Conservation (phyloP, 2,329 filamentous ascomycete species). For the Aspergillus novoparasiticus region DNA sequence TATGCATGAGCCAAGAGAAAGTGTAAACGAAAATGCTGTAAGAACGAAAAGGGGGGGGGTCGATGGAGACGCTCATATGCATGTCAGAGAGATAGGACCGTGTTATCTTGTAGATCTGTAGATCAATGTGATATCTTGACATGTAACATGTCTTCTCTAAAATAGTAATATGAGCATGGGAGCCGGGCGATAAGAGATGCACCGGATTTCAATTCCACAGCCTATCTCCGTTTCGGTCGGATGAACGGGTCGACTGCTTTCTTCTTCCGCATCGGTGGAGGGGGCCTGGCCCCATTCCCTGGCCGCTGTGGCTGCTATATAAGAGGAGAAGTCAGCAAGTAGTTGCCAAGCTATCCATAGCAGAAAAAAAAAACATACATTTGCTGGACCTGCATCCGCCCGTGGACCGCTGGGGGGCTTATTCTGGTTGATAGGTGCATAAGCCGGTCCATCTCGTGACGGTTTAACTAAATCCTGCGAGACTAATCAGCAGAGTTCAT, state of each 20-base stretch:
- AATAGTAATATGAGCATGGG: not conserved
- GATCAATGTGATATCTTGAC: not conserved
- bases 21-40: not conserved
- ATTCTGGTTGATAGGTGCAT: conserved; percentile 26
- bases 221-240: conserved; percentile 40
- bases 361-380: conserved; percentile 22
- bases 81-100: conserved; percentile 5
- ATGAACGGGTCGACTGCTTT: conserved; percentile 46
- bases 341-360: conserved; percentile 3
- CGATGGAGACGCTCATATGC: conserved; percentile 11
- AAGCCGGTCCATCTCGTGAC: conserved; percentile 40
- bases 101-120: conserved; percentile 1
- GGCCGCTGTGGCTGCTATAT: conserved; percentile 23
- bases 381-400: conserved; percentile 16
- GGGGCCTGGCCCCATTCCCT: conserved; percentile 27
- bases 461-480: conserved; percentile 43
- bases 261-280: conserved; percentile 40
- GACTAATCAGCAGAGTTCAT: conserved; percentile 5
- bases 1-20: not conserved
- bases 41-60: not conserved
- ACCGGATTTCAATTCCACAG: conserved; percentile 10
- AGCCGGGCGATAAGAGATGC: not conserved
- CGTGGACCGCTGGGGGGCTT: conserved; percentile 18
- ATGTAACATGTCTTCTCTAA: conserved; percentile 5
- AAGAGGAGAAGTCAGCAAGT: conserved; percentile 14